Conservation (phyloP, 148 eudicot genomes). For the Agrostemma githago region DNA sequence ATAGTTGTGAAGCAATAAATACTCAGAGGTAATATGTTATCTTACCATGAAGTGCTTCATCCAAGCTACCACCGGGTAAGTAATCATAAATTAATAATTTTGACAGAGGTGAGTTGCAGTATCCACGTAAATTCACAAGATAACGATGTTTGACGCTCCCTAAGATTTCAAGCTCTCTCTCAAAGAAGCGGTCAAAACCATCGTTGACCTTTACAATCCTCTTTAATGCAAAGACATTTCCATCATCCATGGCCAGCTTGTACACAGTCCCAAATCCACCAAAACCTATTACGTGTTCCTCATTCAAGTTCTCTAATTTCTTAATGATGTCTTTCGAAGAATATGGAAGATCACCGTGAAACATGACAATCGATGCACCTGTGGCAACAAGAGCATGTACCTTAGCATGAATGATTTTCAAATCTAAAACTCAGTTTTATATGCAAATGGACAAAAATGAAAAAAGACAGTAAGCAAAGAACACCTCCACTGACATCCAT, state of each 20-base stretch:
- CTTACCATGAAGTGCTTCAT: conserved; percentile 96
- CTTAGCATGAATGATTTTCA: background rate
- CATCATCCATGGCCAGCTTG: conserved; percentile 95
- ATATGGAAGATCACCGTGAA: conserved; percentile 97
- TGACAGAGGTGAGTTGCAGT: conserved; percentile 89
- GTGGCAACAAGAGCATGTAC: conserved; percentile 28
- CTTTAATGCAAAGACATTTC: conserved; percentile 84
- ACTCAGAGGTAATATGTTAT: conserved; percentile 18
- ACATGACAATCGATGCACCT: conserved; percentile 98
- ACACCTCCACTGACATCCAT: conserved; percentile 88
- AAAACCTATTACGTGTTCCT: conserved; percentile 85
- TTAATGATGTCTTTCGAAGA: conserved; percentile 85
- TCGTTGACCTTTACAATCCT: conserved; percentile 78
- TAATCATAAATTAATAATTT: conserved; percentile 88
- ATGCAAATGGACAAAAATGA: conserved; percentile 6
- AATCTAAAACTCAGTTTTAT: background rate
- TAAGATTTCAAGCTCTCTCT: conserved; percentile 95
- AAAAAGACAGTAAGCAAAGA: background rate
- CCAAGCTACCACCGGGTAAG: conserved; percentile 90
- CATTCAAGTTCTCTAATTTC: conserved; percentile 75
- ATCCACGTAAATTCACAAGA: conserved; percentile 97
- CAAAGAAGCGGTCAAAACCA: conserved; percentile 92
- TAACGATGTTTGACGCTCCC: conserved; percentile 94
- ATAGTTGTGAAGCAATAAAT: background rate
- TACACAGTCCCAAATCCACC: conserved; percentile 98